phyloP scores from a whole-genome alignment of 768 basidiomycete species.

The Kondoa malvinella region DNA sequence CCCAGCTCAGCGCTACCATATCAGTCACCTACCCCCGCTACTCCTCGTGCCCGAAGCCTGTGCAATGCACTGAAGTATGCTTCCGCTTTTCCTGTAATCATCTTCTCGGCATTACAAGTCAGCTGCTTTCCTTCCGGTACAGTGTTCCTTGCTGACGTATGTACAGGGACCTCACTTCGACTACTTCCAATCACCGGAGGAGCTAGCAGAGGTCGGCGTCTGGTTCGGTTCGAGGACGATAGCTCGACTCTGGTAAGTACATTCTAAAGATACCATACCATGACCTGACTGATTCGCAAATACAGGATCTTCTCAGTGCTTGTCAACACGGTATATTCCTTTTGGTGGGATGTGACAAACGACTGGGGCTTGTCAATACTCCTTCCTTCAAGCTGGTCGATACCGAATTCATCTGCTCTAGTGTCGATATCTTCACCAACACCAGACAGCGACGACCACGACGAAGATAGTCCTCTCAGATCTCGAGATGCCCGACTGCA shows the following conservation, averaged over 20 bases:
- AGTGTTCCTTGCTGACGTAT: background rate
- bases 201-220: conserved; percentile 36
- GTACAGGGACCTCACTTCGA: conserved; percentile 36
- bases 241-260: conserved; percentile 20
- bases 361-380: conserved; percentile 88
- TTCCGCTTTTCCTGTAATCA: conserved; percentile 88
- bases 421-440: background rate
- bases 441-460: background rate
- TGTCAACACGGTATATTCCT: conserved; percentile 82
- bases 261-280: background rate
- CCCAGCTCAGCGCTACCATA: conserved; percentile 11
- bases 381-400: conserved; percentile 32
- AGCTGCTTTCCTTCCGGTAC: background rate
- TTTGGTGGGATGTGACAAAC: conserved; percentile 98
- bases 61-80: conserved; percentile 93
- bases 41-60: conserved; percentile 41
- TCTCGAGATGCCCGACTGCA: conserved; percentile 7
- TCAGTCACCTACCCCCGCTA: conserved; percentile 8
- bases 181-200: conserved; percentile 42
- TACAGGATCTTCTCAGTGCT: conserved; percentile 52
- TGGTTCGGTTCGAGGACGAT: conserved; percentile 24
- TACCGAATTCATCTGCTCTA: background rate
- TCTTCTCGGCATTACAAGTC: conserved; percentile 77
- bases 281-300: conserved; percentile 34
- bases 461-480: conserved; percentile 3